Evolutionary conservation across 306 rosid species (phyloP).

Genomic region (Fragaria ananassa): DNA sequence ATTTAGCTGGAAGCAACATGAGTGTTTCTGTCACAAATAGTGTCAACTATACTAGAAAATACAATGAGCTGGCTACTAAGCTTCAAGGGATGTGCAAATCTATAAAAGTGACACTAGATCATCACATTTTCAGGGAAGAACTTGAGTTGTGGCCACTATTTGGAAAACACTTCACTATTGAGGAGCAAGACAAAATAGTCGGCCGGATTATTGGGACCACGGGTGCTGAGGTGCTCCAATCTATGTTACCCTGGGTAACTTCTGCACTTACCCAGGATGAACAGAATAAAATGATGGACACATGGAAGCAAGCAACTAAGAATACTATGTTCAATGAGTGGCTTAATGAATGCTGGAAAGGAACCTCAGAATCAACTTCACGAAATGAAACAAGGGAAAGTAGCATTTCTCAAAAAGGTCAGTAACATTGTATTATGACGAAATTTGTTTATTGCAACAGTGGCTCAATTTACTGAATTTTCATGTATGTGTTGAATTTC

Average conservation of each 20-base stretch:
- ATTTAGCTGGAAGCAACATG: constrained; percentile 34
- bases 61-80: constrained; percentile 85
- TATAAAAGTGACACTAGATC: constrained; percentile 83
- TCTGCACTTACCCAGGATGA: constrained; percentile 97
- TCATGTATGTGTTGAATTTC: constrained; percentile 59
- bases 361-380: constrained; percentile 56
- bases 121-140: constrained; percentile 97
- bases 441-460: constrained; percentile 15
- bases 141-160: constrained; percentile 97
- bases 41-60: constrained; percentile 54
- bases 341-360: constrained; percentile 96
- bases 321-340: constrained; percentile 99
- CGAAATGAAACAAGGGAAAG: constrained; percentile 49
- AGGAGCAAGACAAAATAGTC: constrained; percentile 96
- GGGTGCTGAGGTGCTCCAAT: constrained; percentile 99
- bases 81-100: constrained; percentile 99
- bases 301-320: constrained; percentile 98
- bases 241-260: constrained; percentile 99
- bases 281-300: constrained; percentile 95
- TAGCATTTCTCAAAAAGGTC: constrained; percentile 62
- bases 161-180: constrained; percentile 87
- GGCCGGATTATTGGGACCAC: constrained; percentile 98
- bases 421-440: not conserved
- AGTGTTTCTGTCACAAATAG: constrained; percentile 35
- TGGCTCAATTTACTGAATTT: constrained; percentile 24